A percentile compares a stretch with the other conserved stretches of the same genome.
These are phyloP conservation scores for Artemisia annua DNA, from an alignment of 129 eudicot genomes.

Conservation along the genomic window DNA sequence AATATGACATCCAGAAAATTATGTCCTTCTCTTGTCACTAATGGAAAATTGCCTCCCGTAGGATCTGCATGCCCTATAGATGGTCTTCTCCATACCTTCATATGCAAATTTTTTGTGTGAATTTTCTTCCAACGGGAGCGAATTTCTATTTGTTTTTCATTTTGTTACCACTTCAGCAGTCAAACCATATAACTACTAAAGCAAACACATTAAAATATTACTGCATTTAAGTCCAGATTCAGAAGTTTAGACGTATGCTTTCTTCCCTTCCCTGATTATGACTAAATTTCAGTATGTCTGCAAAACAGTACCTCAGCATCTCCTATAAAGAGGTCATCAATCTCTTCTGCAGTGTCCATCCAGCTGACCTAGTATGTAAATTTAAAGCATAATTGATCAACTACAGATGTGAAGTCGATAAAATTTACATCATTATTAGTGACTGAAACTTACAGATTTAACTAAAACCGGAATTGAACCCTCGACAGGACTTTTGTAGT, in stretches of 20 bases:
- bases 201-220: no score
- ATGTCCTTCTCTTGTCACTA: slow-evolving; percentile 62
- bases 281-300: slow-evolving; percentile 7
- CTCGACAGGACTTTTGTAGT: slow-evolving; percentile 44
- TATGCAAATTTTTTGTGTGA: slow-evolving; percentile 3
- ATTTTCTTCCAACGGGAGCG: neutral
- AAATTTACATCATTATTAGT: slow-evolving; percentile 8
- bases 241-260: no score
- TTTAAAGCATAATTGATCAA: slow-evolving; percentile 8
- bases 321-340: slow-evolving; percentile 46
- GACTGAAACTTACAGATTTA: slow-evolving; percentile 45
- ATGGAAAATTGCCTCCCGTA: slow-evolving; percentile 59
- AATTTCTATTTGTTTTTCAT: slow-evolving; percentile 1
- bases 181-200: no score
- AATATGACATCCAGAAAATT: slow-evolving; percentile 65
- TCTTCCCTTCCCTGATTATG: neutral
- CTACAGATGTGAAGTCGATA: slow-evolving; percentile 6
- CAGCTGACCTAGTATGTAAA: slow-evolving; percentile 32
- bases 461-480: slow-evolving; percentile 70
- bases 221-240: no score
- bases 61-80: slow-evolving; percentile 68
- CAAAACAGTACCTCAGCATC: slow-evolving; percentile 47
- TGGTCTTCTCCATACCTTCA: slow-evolving; percentile 76
- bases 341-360: slow-evolving; percentile 51
- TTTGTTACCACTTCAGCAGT: no score